These are phyloP conservation scores for Thymus quinquecostatus DNA, from an alignment of 257 asterid genomes.

Conservation along the genomic window DNA sequence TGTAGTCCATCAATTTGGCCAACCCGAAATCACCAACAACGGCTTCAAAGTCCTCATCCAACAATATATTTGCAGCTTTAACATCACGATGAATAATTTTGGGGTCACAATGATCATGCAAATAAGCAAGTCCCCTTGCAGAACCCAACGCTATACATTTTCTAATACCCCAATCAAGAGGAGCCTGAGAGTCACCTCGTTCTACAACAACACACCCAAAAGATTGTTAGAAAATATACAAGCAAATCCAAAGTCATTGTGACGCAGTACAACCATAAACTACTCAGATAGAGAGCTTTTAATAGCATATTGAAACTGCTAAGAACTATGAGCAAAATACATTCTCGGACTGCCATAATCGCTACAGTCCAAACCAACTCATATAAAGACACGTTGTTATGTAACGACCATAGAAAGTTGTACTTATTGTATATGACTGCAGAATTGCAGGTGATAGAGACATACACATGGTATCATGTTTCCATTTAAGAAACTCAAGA, in stretches of 20 bases:
- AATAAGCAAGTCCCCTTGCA: conserved; percentile 67
- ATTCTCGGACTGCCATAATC: neutral
- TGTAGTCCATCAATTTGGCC: conserved; percentile 69
- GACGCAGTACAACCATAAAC: neutral
- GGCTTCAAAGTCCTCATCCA: conserved; percentile 67
- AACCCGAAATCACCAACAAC: conserved; percentile 75
- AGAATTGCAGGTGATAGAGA: neutral
- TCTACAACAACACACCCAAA: conserved; percentile 50
- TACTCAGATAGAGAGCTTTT: neutral
- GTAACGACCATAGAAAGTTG: too few relatives aligned
- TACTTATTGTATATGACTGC: neutral
- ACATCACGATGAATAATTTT: conserved; percentile 73
- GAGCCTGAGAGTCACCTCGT: conserved; percentile 61
- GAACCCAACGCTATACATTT: conserved; percentile 60
- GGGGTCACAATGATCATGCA: conserved; percentile 71
- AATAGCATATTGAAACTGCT: neutral
- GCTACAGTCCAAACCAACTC: neutral
- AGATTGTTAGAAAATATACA: conserved; percentile 14
- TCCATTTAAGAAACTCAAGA: neutral
- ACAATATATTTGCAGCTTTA: conserved; percentile 68
- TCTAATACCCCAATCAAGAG: conserved; percentile 70
- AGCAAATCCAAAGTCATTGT: conserved; percentile 26
- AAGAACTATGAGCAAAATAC: conserved; percentile 4
- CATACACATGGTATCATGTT: neutral
- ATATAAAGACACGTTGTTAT: neutral